Percentiles rank a stretch among this genome's conserved stretches.
Evolutionary conservation across 192 early-diverging fungal genomes (phyloP).

Genomic region (Rhizophlyctis rosea): DNA sequence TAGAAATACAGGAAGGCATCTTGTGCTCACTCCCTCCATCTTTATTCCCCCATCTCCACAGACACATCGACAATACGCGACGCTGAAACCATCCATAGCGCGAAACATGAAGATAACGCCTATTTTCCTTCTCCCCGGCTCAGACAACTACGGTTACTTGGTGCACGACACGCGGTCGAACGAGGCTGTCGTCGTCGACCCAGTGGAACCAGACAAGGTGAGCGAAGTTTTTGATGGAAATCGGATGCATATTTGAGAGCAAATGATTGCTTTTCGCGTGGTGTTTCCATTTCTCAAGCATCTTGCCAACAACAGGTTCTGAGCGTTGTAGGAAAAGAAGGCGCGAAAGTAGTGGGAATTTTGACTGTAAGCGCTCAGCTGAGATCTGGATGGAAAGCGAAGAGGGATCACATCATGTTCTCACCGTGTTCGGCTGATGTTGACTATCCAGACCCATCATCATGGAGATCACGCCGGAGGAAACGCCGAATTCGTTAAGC

Average conservation of each 20-base stretch:
- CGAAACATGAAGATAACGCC: slow-evolving; percentile 58
- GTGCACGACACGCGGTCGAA: slow-evolving; percentile 65
- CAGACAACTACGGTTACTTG: slow-evolving; percentile 88
- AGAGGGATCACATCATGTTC: background rate
- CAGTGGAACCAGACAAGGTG: slow-evolving; percentile 78
- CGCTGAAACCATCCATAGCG: background rate
- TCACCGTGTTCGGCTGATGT: background rate
- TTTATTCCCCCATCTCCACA: background rate
- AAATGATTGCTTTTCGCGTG: background rate
- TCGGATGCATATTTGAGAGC: background rate
- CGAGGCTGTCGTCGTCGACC: slow-evolving; percentile 74
- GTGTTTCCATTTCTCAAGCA: too few species aligned
- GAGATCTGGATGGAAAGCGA: background rate
- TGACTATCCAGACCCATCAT: slow-evolving; percentile 77
- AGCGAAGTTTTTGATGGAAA: slow-evolving; percentile 46
- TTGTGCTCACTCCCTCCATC: background rate
- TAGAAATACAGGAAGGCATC: background rate
- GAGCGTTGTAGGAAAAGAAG: background rate
- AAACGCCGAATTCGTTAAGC: slow-evolving; percentile 56
- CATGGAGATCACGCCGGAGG: slow-evolving; percentile 87
- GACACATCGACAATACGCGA: background rate
- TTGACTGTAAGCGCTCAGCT: slow-evolving; percentile 24
- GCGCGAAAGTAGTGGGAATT: slow-evolving; percentile 7
- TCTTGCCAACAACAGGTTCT: too few species aligned
- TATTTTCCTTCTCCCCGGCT: slow-evolving; percentile 51